Evolutionary conservation across 768 basidiomycete genomes (phyloP), one percentile per base, ranked within the genome.

Genomic region (Russula abietina): DNA sequence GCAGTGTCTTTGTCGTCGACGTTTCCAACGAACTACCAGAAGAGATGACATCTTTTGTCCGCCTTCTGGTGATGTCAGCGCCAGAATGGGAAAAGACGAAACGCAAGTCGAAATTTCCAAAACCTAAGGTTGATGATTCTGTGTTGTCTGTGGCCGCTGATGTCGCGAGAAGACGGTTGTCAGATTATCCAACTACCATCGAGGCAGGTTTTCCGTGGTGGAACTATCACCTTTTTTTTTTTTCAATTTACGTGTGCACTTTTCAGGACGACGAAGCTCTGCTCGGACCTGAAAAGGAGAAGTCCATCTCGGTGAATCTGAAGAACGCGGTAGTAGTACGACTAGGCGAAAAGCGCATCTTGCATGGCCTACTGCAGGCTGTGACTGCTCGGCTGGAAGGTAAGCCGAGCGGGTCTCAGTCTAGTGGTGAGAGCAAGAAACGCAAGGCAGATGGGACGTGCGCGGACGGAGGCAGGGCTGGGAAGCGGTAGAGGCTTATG

Each of bases 301-400:
- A 43, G 22, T 24, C 39, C 14, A 49, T 82, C 1, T 59, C 78
- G 4, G 60, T 75, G 57, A 83, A 84, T 67, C 80, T 78, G 68
- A 77, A 76, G 62, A 77, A 85, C 61, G 92, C 93, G 1, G 70
- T 87, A 9, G 74, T 89, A 51, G 90, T 93, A 14, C 80, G 93
- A 39, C 71, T 91, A 11, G 89, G 90, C 4, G 93, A 95, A 76
- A 93, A 93, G 74, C 75, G 80, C 26, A 84, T 93, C 14, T 69
- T 94, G 58, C 70, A 68, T 2, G 67, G 45, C 14, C 32, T 65
- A 26, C 32, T 55, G 33, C 64, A 33, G 28, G 30, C 12, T 9
- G 50, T 65, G 32, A 46, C 39, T 12, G 9, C 24, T 4, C 41
- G 36, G n/a, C 14, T 58, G 26, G 61, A 51, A 12, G 22, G 41